Base-by-base conservation (phyloP, 768 basidiomycete genomes). In the Guyanaporus albipodus region DNA sequence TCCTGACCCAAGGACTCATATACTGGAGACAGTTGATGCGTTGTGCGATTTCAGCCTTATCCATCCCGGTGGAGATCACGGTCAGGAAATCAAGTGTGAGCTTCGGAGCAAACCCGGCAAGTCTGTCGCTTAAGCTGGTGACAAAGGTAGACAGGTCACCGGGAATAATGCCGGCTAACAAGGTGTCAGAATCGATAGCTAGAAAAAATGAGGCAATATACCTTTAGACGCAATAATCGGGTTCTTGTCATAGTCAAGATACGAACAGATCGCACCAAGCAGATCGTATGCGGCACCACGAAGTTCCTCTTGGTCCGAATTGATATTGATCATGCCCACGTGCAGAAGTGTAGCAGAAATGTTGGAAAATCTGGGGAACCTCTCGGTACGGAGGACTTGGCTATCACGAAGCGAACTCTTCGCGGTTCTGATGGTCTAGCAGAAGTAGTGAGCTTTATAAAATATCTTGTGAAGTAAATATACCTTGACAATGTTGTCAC, bases 311-410 rank as follows among this genome's bases (percentile, higher is more conserved):
- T 91, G 86, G 19, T 79, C 74, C 14, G 79, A 72, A 50, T 84
- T 82, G 22, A 92, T 73, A 52, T 85, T 90, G 14, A 91, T 73
- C 66, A 96, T 76, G 17, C 89, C 88, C 24, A 91, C 78, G 56
- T 93, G 92, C n/a, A 95, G 71, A 37, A 96, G 67, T 0, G 88
- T 86, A 0, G 91, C 87, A 7, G 89, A 85, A 17, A 92, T 83
- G 57, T 92, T 93, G 3, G 84, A 87, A 49, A 90, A 83, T 43
- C 87, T 76, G 7, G 86, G 80, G 53, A 85, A 82, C 8, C 88
- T 74, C 49, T 87, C 87, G 4, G 77, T 67, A 7, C 78, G 67
- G 2, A 73, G 63, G 23, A 70, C 61, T 28, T 76, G 77, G 7
- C 67, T 71, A 33, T 82, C 79, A 49, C 79, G 82, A 57, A 87